phyloP scores from a whole-genome alignment of 495 filamentous ascomycete species.

The Hypoxylon trugodes region DNA sequence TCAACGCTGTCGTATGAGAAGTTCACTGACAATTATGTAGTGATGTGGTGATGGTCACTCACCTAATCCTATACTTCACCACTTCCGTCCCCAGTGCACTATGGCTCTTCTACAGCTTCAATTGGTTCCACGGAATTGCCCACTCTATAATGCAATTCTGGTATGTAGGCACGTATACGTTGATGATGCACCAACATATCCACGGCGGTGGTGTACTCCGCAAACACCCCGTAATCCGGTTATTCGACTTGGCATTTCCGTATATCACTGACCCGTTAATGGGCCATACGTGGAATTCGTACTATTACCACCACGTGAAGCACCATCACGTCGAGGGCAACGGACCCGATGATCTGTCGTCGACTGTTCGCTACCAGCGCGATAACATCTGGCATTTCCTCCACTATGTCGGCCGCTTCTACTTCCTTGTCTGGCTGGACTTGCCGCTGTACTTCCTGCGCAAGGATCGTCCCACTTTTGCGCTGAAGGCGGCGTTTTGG shows the following conservation, averaged over 20 bases:
- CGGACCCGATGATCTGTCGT: constrained; percentile 76
- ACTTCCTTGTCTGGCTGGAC: constrained; percentile 76
- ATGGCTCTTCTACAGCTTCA: constrained; percentile 70
- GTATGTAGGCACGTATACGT: constrained; percentile 75
- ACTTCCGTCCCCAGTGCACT: constrained; percentile 74
- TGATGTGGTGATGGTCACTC: constrained; percentile 80
- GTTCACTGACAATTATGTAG: constrained; percentile 44
- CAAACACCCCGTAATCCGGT: constrained; percentile 34
- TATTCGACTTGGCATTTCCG: constrained; percentile 69
- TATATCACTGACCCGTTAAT: constrained; percentile 78
- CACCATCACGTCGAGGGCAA: constrained; percentile 86
- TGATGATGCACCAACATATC: constrained; percentile 86
- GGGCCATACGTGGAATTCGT: constrained; percentile 85
- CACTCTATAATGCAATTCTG: constrained; percentile 69
- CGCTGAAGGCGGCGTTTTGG: constrained; percentile 61
- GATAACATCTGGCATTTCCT: constrained; percentile 70
- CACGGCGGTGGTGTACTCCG: constrained; percentile 76
- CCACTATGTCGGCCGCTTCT: constrained; percentile 75
- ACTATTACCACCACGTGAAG: constrained; percentile 87
- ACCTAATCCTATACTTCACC: constrained; percentile 74
- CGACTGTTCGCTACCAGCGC: constrained; percentile 78
- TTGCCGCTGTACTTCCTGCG: constrained; percentile 75
- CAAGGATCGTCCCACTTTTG: constrained; percentile 61
- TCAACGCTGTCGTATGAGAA: background rate
- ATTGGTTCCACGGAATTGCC: constrained; percentile 67